Evolutionary conservation across 2,329 filamentous ascomycete genomes (phyloP), one percentile per base, ranked within the genome.

Genomic region (Colletotrichum ledebouriae): DNA sequence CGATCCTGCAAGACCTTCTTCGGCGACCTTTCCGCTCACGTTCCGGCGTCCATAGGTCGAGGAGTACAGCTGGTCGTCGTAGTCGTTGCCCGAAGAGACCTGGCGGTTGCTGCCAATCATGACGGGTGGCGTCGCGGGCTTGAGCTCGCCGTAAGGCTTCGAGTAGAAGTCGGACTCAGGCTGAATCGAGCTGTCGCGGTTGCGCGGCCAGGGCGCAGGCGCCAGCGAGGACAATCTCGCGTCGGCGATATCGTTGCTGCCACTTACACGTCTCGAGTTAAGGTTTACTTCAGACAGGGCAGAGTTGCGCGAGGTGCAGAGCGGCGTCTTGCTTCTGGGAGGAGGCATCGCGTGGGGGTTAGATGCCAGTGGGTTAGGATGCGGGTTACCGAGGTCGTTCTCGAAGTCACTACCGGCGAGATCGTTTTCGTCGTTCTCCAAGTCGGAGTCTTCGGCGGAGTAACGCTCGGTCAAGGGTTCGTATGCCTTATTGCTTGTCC

Each of bases 11-110:
- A 86, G 80, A 2, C 92, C 92, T 76, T 94, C 92, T 76, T 94
- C 92, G 0, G 86, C 91, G 63, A 89, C 78, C 81, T 92, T 93
- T 1, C 92, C 92, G 75, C 91, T 94, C 2, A 93, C 90, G 69
- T 91, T 89, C 52, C 90, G 81, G 53, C 86, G 81, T 17, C 78
- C 80, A 59, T 81, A 81, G 1, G 74, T 74, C 29, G 73, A 69
- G 10, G 78, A 73, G 39, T 75, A 68, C 68, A 71, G 71, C 34
- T 75, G 74, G 15, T 44, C 47, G 33, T 80, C 80, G 63, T 83
- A 86, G 73, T 90, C 88, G 67, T 86, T 88, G 1, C 88, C 88
- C 5, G 85, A 86, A 12, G 86, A 89, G 4, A 89, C 81, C 75
- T 90, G 87, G 53, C 87, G 80, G 29, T 76, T 78, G 22, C 73